Evolutionary conservation across 2,329 filamentous ascomycete species (phyloP).

Genomic region (Colletotrichum sp.): DNA sequence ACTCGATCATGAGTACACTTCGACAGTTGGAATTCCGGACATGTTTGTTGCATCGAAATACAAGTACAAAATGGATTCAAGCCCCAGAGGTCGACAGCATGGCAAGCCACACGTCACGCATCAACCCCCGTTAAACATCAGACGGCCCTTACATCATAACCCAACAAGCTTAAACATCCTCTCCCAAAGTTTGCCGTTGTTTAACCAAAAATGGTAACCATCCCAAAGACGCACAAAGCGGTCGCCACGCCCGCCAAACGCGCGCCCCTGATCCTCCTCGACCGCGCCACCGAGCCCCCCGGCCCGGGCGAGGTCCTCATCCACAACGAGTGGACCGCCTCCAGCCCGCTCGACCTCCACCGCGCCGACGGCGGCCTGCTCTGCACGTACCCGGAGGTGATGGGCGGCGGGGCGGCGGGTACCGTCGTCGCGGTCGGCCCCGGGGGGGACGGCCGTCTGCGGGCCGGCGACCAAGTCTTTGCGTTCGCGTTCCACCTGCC

Average conservation of each 20-base stretch:
- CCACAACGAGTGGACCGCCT: constrained; percentile 63
- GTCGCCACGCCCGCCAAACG: constrained; percentile 26
- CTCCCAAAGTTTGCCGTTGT: not conserved
- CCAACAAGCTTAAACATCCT: not conserved
- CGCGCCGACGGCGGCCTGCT: constrained; percentile 65
- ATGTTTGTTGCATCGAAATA: not conserved
- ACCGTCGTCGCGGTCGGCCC: constrained; percentile 56
- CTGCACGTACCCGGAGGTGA: constrained; percentile 51
- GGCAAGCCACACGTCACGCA: not conserved
- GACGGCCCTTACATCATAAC: not conserved
- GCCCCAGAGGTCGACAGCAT: not conserved
- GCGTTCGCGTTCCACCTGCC: constrained; percentile 56
- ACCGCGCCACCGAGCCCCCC: constrained; percentile 34
- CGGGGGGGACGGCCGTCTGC: constrained; percentile 30
- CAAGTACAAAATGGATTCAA: not conserved
- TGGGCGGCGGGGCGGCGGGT: constrained; percentile 59
- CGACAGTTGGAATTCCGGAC: not conserved
- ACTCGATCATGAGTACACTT: not conserved
- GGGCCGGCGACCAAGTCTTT: constrained; percentile 61
- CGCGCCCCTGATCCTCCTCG: constrained; percentile 26
- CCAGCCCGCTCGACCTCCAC: constrained; percentile 67
- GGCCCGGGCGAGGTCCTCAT: constrained; percentile 56
- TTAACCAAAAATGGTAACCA: not conserved
- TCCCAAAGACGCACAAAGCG: constrained; percentile 30
- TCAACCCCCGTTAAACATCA: not conserved